Conservation (phyloP, 1,284 basidiomycete species). For the Irpex rosettiformis region DNA sequence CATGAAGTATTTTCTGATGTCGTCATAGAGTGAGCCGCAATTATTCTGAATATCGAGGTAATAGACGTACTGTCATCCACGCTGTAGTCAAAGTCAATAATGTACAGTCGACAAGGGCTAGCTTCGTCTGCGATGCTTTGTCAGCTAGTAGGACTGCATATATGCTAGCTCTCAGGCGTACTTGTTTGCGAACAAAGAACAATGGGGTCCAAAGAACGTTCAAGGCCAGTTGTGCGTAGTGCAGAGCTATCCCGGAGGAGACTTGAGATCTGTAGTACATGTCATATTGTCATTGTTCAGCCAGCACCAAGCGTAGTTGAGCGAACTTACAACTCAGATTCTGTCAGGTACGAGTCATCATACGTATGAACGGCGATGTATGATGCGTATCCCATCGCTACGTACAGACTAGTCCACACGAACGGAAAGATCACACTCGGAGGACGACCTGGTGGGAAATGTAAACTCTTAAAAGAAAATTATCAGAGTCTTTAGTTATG, state of each 20-base stretch:
- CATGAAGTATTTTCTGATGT: constrained; percentile 48
- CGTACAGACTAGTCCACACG: constrained; percentile 56
- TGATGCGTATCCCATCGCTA: constrained; percentile 73
- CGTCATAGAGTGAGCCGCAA: no score
- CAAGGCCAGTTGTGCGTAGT: constrained; percentile 68
- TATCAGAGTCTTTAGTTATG: background rate
- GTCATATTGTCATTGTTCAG: background rate
- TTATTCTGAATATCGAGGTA: constrained; percentile 4
- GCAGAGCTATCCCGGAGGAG: constrained; percentile 54
- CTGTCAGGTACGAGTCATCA: constrained; percentile 31
- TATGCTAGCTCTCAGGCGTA: constrained; percentile 18
- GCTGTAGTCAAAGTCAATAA: constrained; percentile 57
- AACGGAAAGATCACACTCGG: constrained; percentile 54
- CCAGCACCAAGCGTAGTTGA: background rate
- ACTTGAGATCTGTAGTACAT: constrained; percentile 26
- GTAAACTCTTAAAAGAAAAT: constrained; percentile 36
- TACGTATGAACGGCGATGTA: constrained; percentile 60
- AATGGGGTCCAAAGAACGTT: constrained; percentile 73
- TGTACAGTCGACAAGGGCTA: constrained; percentile 60
- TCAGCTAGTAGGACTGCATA: background rate
- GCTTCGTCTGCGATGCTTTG: constrained; percentile 37
- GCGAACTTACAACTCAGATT: constrained; percentile 5
- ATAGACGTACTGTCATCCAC: constrained; percentile 61
- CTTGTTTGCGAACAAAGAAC: constrained; percentile 61
- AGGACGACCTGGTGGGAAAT: constrained; percentile 43